Evolutionary conservation across 164 flowering plant genomes (phyloP), one percentile per base, ranked within the genome.

Genomic region (Brasenia schreberi): DNA sequence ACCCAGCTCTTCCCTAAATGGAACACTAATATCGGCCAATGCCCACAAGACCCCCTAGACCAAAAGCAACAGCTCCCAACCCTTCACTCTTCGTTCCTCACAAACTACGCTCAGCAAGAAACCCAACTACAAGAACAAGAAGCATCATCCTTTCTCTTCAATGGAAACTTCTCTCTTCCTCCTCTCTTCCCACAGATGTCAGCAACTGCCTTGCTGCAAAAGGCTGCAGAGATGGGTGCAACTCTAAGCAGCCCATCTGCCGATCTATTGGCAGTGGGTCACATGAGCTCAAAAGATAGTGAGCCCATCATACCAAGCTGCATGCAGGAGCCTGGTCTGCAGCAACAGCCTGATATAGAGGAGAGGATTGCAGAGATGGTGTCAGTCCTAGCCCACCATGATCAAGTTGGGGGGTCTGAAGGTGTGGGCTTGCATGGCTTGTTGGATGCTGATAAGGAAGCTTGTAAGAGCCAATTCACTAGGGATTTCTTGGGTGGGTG

Each of bases 181-280:
- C 56, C 63, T 18, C 18, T 23, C 33, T 61, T 18, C 19, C 63
- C 65, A 45, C 82, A 78, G 72, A 79, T 84, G 80, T 85, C 93
- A 0, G 93, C 93, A 14, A 87, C 90, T 0, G 87, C 91, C 5
- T 82, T 86, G 14, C 66, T 88, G 16, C 95, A 88, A 68, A 86
- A 82, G 64, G 91, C 95, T 17, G 87, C 95, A 1, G 90, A 88
- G 69, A 83, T 88, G 86, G 93, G 93, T 1, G 85, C 90, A 0
- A 76, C 90, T 10, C 69, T 78, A 16, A 82, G 83, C 81, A 79
- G 75, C 64, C 71, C 76, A 5, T 56, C 52, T 6, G 56, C 56
- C 56, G 16, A 14, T 49, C 56, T 49, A 14, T 14, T 49, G 12
- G 10, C 56, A 49, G 56, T 49, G 10, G 14, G 12, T 49, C 56